Base-by-base conservation (phyloP, 164 flowering plant species). In the Berberis thunbergii region DNA sequence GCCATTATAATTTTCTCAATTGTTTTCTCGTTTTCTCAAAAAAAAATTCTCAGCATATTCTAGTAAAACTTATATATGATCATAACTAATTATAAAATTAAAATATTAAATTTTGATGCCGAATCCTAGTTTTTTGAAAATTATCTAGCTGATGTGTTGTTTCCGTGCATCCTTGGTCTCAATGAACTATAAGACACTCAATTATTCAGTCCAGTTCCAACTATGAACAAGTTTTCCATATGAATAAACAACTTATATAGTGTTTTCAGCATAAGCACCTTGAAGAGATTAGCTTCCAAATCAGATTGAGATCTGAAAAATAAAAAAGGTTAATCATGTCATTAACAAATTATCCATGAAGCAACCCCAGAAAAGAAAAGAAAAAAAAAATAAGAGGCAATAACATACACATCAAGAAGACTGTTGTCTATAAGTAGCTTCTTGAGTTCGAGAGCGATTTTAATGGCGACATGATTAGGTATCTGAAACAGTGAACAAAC, bases 371-470 rank as follows among this genome's bases (percentile, higher is more conserved):
- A 46, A 61, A 2, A 7, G 66, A 64, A 38, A 45, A 66, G 13
- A 13, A 10, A 63, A 45, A 7, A 67, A n/a, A 58, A 9, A 63
- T 45, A 55, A 46, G 55, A 10, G 10, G 65, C 59, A 49, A 57
- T 49, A 55, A 66, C 88, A 66, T 87, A 94, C 98, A 94, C 98
- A 74, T 91, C 98, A 48, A 90, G 73, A 65, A 94, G 93, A 76
- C 91, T 94, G 77, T 91, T 94, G 75, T 94, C 98, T 13, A 91
- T 79, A 46, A 94, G 96, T 70, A 94, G 83, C 84, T 91, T 94
- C 74, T 94, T 91, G 64, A 94, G 86, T 64, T 94, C 98, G 26
- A 94, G 84, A 59, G 98, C 95, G 62, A 94, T 91, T 74, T 90
- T 94, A 57, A 94, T 77, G 6, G 97, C 98, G 44, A 91, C 97